A percentile compares a stretch with the other conserved stretches of the same genome.
These are phyloP conservation scores for Fonsecaea multimorphosa DNA, from an alignment of 2,329 filamentous ascomycete genomes.

Conservation along the genomic window DNA sequence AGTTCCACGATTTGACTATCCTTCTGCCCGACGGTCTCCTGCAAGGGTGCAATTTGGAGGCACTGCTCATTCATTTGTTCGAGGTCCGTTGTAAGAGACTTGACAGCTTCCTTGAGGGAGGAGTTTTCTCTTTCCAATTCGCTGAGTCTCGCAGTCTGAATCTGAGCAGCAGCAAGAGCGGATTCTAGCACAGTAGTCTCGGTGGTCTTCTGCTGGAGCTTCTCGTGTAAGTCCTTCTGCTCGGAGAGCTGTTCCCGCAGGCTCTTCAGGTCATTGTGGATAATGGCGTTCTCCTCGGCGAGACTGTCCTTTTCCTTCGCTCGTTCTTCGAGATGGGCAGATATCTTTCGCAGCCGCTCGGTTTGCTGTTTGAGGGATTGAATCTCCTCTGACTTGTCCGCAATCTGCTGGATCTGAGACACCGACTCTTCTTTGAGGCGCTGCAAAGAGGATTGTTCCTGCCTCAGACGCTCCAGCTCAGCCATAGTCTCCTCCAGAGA, in stretches of 20 bases:
- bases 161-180: constrained; percentile 15
- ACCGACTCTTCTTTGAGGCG: constrained; percentile 14
- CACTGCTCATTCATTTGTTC: constrained; percentile 9
- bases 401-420: constrained; percentile 11
- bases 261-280: neutral
- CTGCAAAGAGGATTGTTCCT: neutral
- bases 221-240: neutral
- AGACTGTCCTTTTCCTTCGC: constrained; percentile 1
- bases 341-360: neutral
- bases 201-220: constrained; percentile 4
- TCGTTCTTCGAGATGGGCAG: constrained; percentile 6
- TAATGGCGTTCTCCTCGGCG: neutral
- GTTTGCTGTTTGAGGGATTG: neutral
- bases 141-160: neutral
- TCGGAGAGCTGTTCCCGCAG: neutral
- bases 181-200: constrained; percentile 1
- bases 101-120: constrained; percentile 9
- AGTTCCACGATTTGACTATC: constrained; percentile 16
- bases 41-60: constrained; percentile 7
- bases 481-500: constrained; percentile 2
- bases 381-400: constrained; percentile 8
- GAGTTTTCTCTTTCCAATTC: neutral
- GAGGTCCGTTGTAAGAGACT: constrained; percentile 10
- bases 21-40: constrained; percentile 6
- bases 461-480: constrained; percentile 12